phyloP scores from a whole-genome alignment of 768 basidiomycete genomes.

The Tylopilus plumbeoviolaceoides region DNA sequence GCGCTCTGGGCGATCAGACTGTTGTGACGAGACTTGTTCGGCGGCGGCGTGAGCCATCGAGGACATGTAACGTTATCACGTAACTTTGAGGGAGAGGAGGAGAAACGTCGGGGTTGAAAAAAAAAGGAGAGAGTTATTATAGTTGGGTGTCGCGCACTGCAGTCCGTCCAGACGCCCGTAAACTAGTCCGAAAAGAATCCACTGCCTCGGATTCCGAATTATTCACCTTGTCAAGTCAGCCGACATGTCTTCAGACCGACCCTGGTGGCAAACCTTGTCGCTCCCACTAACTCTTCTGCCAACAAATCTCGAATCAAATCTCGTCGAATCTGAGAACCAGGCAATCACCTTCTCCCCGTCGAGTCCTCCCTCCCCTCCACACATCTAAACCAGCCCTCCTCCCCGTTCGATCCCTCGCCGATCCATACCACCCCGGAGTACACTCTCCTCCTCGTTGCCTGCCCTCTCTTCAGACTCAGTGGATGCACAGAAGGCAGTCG shows the following conservation, averaged over 20 bases:
- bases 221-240: constrained; percentile 42
- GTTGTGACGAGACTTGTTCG: constrained; percentile 35
- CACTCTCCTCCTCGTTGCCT: background rate
- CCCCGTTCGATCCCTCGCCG: background rate
- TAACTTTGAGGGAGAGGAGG: constrained; percentile 37
- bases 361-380: background rate
- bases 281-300: constrained; percentile 14
- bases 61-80: constrained; percentile 52
- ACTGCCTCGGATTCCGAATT: constrained; percentile 45
- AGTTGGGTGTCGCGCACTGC: constrained; percentile 21
- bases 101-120: constrained; percentile 47
- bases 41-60: constrained; percentile 53
- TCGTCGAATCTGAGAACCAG: constrained; percentile 23
- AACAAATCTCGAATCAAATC: constrained; percentile 33
- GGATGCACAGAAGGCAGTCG: constrained; percentile 15
- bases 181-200: constrained; percentile 25
- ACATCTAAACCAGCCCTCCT: background rate
- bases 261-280: constrained; percentile 34
- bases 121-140: constrained; percentile 34
- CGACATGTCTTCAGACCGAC: constrained; percentile 32
- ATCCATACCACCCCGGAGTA: background rate
- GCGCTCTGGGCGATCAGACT: constrained; percentile 68
- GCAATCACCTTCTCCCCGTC: constrained; percentile 19
- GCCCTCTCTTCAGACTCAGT: too few species aligned
- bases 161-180: constrained; percentile 25